Evolutionary conservation across 208 protist genomes (phyloP).

Genomic region (Trypanosoma rangeli): DNA sequence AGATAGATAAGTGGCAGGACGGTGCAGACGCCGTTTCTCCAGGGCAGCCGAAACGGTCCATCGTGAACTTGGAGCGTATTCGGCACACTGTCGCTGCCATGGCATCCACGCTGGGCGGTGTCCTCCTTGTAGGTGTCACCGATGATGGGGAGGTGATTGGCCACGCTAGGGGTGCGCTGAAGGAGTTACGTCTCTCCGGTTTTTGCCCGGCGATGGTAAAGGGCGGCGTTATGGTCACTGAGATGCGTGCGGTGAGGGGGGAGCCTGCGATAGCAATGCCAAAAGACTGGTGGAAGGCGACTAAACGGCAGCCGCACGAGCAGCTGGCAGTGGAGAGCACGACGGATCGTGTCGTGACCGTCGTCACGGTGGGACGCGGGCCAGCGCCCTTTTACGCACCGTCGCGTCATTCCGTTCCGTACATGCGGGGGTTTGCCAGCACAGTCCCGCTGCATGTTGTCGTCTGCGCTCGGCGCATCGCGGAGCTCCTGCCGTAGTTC

Average conservation of each 20-base stretch:
- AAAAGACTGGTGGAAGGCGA: slow-evolving; percentile 72
- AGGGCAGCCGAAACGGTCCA: slow-evolving; percentile 7
- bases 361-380: slow-evolving; percentile 62
- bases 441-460: slow-evolving; percentile 60
- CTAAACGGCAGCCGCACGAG: neutral
- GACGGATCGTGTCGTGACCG: slow-evolving; percentile 54
- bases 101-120: slow-evolving; percentile 70
- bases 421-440: slow-evolving; percentile 75
- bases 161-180: slow-evolving; percentile 45
- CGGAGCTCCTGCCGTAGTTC: slow-evolving; percentile 37
- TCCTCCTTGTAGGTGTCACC: slow-evolving; percentile 72
- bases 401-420: slow-evolving; percentile 55
- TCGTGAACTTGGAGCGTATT: slow-evolving; percentile 70
- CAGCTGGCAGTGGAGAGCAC: neutral
- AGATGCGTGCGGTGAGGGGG: slow-evolving; percentile 50
- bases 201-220: slow-evolving; percentile 88
- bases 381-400: slow-evolving; percentile 78
- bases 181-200: slow-evolving; percentile 53
- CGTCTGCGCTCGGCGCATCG: slow-evolving; percentile 49
- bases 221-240: slow-evolving; percentile 51
- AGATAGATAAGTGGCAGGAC: slow-evolving; percentile 18
- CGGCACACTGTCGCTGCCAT: slow-evolving; percentile 83
- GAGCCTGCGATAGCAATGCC: slow-evolving; percentile 33
- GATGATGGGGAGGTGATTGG: slow-evolving; percentile 70
- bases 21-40: neutral